Base-by-base conservation (phyloP, 139 green algal genomes). In the Chlorella sorokiniana region DNA sequence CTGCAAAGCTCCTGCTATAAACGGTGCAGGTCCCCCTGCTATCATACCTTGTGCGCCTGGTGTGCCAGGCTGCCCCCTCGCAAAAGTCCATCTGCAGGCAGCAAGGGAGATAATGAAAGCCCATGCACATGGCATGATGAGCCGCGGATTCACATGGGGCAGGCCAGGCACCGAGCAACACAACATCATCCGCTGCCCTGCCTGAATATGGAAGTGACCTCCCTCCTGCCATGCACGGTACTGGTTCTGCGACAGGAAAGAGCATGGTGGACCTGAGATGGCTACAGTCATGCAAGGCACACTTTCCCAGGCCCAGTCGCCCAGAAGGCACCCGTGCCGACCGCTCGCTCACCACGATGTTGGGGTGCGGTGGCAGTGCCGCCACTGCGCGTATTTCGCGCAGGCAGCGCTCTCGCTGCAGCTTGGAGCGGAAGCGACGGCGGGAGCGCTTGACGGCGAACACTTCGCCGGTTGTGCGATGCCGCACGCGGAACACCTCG, bases 191-290 rank as follows among this genome's bases (percentile, higher is more conserved):
- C n/a, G n/a, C n/a, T n/a, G n/a, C n/a, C n/a, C n/a, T n/a, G n/a
- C n/a, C n/a, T n/a, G n/a, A n/a, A n/a, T n/a, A n/a, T 93, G 94
- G 78, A 97, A 94, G 71, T 93, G 86, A 1, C 79, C 83, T n/a
- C 90, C 84, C 82, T 97, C 87, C 86, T 97, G 93, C 93, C 93
- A 97, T 33, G 86, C 90, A 27, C 93, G 83, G 78, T 92, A 94
- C 72, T 93, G 90, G 31, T 63, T 79, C 70, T 77, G 68, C 42
- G 44, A 20, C 10, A 6, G 67, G 7, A 29, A 61, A n/a, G 68
- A 41, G 1, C 52, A 54, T 9, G 70, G 31, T 35, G 70, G n/a
- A 33, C 41, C 2, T 41, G 68, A 1, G 10, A 27, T 35, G 61
- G 2, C 61, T 40, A 10, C 64, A 20, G 44, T 45, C 35, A 25